Evolutionary conservation across 108 stramenopile genomes (phyloP).

Genomic region (Mayamaea pseudoterrestris): DNA sequence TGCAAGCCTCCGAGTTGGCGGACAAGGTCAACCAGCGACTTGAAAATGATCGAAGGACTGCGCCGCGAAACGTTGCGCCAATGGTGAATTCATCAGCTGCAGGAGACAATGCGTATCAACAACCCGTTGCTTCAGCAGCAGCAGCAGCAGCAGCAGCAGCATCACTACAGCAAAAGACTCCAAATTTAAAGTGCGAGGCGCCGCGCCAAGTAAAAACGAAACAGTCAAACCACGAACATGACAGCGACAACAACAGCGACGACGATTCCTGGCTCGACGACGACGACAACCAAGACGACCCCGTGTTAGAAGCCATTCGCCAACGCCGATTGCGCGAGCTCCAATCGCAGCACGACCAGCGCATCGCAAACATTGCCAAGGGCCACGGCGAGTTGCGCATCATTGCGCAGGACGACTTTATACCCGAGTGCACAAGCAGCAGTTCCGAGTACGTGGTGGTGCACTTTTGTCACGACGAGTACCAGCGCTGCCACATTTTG

Average conservation of each 20-base stretch:
- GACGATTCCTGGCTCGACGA: conserved; percentile 12
- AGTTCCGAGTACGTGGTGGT: conserved; percentile 59
- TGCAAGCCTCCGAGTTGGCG: conserved; percentile 36
- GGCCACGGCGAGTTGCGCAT: conserved; percentile 94
- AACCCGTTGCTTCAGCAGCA: conserved; percentile 16
- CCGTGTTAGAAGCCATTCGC: conserved; percentile 62
- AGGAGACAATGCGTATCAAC: conserved; percentile 31
- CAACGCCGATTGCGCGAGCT: conserved; percentile 72
- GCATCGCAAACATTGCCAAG: conserved; percentile 61
- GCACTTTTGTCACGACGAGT: conserved; percentile 95
- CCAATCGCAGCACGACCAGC: conserved; percentile 39
- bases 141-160: conserved; percentile 14
- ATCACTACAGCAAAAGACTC: background rate
- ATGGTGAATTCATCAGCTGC: conserved; percentile 31
- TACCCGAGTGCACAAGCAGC: conserved; percentile 80
- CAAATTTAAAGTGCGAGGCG: background rate
- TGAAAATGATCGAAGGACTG: conserved; percentile 54
- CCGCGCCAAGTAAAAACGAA: background rate
- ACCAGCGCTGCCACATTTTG: conserved; percentile 91
- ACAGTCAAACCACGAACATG: conserved; percentile 8
- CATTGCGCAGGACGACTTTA: conserved; percentile 92
- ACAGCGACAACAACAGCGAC: conserved; percentile 17
- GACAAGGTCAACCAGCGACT: too few species aligned
- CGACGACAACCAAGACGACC: conserved; percentile 42
- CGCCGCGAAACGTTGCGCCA: conserved; percentile 48